Conservation (phyloP, 1,284 basidiomycete species). For the Athelia sp. region DNA sequence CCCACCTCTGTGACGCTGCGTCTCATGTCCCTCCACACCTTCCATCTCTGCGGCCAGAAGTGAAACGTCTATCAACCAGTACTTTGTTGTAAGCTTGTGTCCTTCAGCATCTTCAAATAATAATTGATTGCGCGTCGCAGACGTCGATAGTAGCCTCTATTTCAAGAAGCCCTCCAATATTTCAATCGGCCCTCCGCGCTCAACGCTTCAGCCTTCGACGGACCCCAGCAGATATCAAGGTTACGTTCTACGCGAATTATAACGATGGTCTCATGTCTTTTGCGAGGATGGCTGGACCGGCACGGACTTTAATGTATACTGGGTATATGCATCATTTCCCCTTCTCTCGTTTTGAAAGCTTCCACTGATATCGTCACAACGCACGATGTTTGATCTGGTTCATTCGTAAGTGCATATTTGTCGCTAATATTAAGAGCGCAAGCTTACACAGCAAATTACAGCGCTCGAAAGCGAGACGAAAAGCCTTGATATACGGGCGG, state of each 20-base stretch:
- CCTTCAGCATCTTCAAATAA: neutral
- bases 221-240: too few species aligned
- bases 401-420: neutral
- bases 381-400: neutral
- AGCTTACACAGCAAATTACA: neutral
- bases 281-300: neutral
- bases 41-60: too few species aligned
- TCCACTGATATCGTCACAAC: neutral
- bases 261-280: neutral
- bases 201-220: too few species aligned
- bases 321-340: neutral
- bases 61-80: too few species aligned
- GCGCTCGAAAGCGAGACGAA: neutral
- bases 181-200: too few species aligned
- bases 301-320: neutral
- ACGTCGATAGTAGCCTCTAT: neutral
- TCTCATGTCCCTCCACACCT: too few species aligned
- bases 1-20: too few species aligned
- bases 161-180: neutral
- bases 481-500: neutral
- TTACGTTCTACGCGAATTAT: neutral
- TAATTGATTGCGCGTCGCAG: neutral
- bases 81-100: too few species aligned
- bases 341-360: too few species aligned
- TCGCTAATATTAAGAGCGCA: neutral